Conservation (phyloP, 2,329 filamentous ascomycete genomes). For the Fusarium palustre region DNA sequence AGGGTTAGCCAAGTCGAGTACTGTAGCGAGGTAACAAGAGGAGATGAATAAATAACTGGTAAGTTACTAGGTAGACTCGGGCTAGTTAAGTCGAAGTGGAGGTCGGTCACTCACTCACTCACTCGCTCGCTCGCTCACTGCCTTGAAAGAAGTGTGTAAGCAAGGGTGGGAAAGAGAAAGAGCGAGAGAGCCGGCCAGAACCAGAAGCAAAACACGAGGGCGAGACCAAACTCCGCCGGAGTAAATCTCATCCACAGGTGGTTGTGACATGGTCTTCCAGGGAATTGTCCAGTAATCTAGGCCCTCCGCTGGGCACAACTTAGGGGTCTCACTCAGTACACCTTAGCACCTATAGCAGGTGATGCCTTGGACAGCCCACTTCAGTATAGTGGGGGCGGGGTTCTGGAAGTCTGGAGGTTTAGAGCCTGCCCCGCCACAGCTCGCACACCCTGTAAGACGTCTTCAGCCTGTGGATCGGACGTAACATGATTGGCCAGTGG, state of each 20-base stretch:
- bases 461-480: neutral
- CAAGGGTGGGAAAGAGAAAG: constrained; percentile 10
- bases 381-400: constrained; percentile 37
- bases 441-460: constrained; percentile 10
- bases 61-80: neutral
- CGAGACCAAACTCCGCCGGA: constrained; percentile 4
- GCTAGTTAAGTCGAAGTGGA: constrained; percentile 12
- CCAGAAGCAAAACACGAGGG: neutral
- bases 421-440: constrained; percentile 18
- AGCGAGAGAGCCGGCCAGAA: constrained; percentile 4
- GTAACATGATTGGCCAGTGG: neutral
- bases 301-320: constrained; percentile 6
- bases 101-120: constrained; percentile 29
- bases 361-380: constrained; percentile 8
- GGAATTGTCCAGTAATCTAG: neutral
- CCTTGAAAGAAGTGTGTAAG: constrained; percentile 8
- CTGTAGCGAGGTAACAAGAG: constrained; percentile 5
- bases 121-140: constrained; percentile 6
- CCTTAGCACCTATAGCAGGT: neutral
- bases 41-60: constrained; percentile 31
- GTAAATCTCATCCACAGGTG: neutral
- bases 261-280: neutral
- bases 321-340: constrained; percentile 2
- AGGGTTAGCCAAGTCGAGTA: constrained; percentile 7
- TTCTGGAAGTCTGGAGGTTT: constrained; percentile 1